Base-by-base conservation (phyloP, 2,329 filamentous ascomycete species). In the Pseudocercospora macadamiae region DNA sequence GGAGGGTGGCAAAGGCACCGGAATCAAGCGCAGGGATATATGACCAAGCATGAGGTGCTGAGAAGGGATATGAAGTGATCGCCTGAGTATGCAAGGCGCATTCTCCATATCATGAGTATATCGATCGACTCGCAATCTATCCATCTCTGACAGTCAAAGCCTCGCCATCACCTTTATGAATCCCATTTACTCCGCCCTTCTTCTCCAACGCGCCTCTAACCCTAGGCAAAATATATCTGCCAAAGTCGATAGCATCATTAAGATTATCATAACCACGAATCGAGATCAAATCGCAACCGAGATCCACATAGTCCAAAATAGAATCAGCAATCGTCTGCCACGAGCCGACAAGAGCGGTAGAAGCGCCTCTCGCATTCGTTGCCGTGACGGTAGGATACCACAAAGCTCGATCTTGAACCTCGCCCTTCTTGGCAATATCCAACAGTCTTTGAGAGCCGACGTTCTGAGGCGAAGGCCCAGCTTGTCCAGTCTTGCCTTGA, bases 381-480 rank as follows among this genome's bases (percentile, higher is more conserved):
- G 83, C 83, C 2, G 82, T 85, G 3, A 86, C 84, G 0, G 84
- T 86, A 0, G 83, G 83, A 69, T 86, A 86, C 83, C 84, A 86
- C n/a, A 86, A 71, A 1, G 82, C 83, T 16, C 83, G 81, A 66
- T 86, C 84, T 63, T 86, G 84, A 1, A 86, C 80, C 65, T 86
- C 83, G 0, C 81, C 81, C 2, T 75, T 73, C 47, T 76, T 73
- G 25, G 84, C 84, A 62, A 86, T 86, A 7, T 85, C 83, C 0
- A 86, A 76, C 45, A 86, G 69, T 0, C 84, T 76, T 69, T 86
- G 83, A 0, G 83, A 85, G 0, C 83, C 84, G 0, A 83, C 82
- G 60, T 86, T 86, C 66, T 86, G 83, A 1, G 83, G 83, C 23
- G 73, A 58, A 1, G 71, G 68, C 0, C 76, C 73, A 30, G 70